Evolutionary conservation across 371 early-diverging fungal genomes (phyloP).

Genomic region (Mortierella sp.): DNA sequence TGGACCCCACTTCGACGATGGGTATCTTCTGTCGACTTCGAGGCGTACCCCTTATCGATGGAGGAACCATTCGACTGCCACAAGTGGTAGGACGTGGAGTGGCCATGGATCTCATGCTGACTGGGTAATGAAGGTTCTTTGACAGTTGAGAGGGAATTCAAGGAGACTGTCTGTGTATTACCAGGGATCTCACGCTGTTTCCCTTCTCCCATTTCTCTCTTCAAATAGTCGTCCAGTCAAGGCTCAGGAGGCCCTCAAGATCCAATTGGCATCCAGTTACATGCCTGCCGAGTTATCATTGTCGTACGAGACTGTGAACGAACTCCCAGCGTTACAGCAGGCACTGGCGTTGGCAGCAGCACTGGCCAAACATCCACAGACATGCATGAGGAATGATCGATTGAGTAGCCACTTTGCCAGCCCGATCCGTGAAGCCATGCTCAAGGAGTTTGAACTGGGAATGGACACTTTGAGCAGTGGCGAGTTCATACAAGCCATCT

Average conservation of each 20-base stretch:
- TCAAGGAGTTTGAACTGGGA: constrained; percentile 53
- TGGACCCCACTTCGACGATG: constrained; percentile 47
- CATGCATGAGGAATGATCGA: constrained; percentile 57
- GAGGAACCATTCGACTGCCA: constrained; percentile 55
- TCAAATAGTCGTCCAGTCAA: constrained; percentile 52
- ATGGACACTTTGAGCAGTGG: constrained; percentile 46
- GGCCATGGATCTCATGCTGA: constrained; percentile 59
- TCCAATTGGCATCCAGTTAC: constrained; percentile 23
- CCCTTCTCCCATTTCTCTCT: background rate
- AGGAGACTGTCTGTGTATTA: background rate
- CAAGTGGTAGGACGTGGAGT: constrained; percentile 55
- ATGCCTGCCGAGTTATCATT: background rate
- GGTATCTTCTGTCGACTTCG: constrained; percentile 57
- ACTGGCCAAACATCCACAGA: constrained; percentile 56
- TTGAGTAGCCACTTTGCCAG: constrained; percentile 36
- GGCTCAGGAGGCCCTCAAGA: constrained; percentile 52
- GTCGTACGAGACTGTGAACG: constrained; percentile 37
- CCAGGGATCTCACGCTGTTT: background rate
- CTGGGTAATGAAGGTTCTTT: constrained; percentile 33
- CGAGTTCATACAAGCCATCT: constrained; percentile 48
- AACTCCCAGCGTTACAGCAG: constrained; percentile 43
- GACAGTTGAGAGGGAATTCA: background rate
- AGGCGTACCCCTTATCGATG: constrained; percentile 59
- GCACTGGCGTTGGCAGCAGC: constrained; percentile 44
- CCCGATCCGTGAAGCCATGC: constrained; percentile 53